phyloP scores from a whole-genome alignment of 441 rosid species.

The Euphorbia celastroides region DNA sequence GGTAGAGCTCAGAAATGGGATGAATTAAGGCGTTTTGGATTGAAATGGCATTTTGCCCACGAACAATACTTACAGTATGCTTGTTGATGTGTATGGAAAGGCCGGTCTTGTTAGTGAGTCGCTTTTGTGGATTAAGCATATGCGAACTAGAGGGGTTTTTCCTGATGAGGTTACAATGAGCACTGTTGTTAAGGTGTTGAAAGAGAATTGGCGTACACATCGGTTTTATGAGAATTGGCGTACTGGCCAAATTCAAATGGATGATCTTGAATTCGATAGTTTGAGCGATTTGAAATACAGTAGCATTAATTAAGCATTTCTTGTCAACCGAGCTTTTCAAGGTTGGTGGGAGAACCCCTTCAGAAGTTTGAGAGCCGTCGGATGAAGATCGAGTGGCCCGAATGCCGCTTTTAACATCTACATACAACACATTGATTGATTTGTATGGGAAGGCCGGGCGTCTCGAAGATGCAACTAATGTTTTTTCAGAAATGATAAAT shows the following conservation, averaged over 20 bases:
- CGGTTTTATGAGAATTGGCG: conserved; percentile 79
- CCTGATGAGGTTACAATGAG: conserved; percentile 85
- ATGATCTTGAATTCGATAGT: conserved; percentile 60
- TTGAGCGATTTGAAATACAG: conserved; percentile 32
- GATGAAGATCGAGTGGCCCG: conserved; percentile 36
- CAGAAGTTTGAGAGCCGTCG: conserved; percentile 23
- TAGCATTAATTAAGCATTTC: conserved; percentile 70
- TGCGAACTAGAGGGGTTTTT: conserved; percentile 60
- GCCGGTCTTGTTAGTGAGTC: conserved; percentile 81
- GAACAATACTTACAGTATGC: conserved; percentile 70
- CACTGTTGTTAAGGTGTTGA: conserved; percentile 68
- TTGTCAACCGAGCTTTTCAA: conserved; percentile 75
- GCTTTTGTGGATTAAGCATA: conserved; percentile 84
- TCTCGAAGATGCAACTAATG: conserved; percentile 68
- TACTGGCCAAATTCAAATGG: conserved; percentile 51
- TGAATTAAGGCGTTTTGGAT: conserved; percentile 75
- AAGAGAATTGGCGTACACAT: conserved; percentile 84
- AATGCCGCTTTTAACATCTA: conserved; percentile 64
- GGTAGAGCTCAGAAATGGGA: conserved; percentile 91
- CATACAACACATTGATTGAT: conserved; percentile 79
- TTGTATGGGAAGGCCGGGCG: conserved; percentile 91
- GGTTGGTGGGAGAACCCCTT: conserved; percentile 58
- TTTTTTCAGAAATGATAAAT: conserved; percentile 73
- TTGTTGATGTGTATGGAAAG: conserved; percentile 84
- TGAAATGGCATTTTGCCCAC: conserved; percentile 78